These are phyloP conservation scores for Fusarium anthophilum DNA, from an alignment of 2,329 filamentous ascomycete genomes.

Conservation along the genomic window DNA sequence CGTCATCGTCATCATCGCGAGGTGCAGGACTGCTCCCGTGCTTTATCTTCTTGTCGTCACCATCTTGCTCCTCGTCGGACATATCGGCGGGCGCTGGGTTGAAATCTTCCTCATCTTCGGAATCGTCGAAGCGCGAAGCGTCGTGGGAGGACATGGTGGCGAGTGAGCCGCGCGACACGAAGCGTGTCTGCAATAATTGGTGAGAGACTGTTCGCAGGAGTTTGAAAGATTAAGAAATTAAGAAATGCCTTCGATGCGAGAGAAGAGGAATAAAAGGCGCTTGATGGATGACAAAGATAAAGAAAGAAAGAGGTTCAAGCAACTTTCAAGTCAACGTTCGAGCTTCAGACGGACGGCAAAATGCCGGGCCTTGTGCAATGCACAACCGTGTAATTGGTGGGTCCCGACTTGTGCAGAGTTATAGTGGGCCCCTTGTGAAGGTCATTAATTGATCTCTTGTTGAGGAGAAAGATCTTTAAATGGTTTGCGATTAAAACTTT, in stretches of 20 bases:
- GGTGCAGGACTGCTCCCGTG: constrained; percentile 52
- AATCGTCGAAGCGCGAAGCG: constrained; percentile 64
- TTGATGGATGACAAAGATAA: constrained; percentile 37
- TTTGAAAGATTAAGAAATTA: constrained; percentile 10
- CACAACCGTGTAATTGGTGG: constrained; percentile 18
- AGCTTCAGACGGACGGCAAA: constrained; percentile 35
- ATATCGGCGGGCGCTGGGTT: constrained; percentile 80
- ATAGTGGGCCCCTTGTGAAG: not conserved
- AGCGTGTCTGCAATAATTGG: constrained; percentile 23
- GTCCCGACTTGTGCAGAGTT: not conserved
- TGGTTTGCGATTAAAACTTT: too few species aligned
- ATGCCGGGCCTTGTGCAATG: constrained; percentile 24
- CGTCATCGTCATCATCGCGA: constrained; percentile 49
- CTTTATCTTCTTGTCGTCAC: constrained; percentile 52
- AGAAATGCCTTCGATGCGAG: not conserved
- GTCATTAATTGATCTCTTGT: not conserved
- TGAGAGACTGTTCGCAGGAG: not conserved
- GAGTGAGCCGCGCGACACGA: constrained; percentile 33
- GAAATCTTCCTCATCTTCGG: constrained; percentile 87
- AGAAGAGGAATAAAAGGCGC: constrained; percentile 9
- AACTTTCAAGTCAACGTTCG: constrained; percentile 17
- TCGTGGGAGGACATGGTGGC: constrained; percentile 58
- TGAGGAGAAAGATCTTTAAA: not conserved
- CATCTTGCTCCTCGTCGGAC: constrained; percentile 68
- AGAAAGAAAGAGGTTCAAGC: constrained; percentile 17